Evolutionary conservation across 371 early-diverging fungal species (phyloP).

Genomic region (Zychaea mexicana): DNA sequence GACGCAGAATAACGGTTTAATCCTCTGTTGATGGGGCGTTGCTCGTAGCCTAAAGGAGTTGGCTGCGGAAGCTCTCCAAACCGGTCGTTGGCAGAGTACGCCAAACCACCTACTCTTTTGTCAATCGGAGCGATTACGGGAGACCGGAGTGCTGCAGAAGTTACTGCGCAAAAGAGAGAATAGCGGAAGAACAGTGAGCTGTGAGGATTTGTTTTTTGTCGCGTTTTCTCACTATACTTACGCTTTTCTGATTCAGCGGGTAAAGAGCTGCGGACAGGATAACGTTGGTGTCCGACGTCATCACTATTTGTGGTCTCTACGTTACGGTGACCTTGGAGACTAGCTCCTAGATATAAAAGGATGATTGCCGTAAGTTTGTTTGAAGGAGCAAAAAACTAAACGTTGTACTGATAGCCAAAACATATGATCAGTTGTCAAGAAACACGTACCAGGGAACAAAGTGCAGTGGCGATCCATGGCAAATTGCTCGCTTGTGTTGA

Average conservation of each 20-base stretch:
- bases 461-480: no score
- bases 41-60: background rate
- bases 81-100: background rate
- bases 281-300: background rate
- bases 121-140: background rate
- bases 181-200: background rate
- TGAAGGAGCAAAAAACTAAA: no score
- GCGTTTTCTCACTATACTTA: background rate
- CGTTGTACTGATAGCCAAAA: no score
- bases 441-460: no score
- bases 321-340: background rate
- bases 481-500: no score
- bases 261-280: background rate
- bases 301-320: background rate
- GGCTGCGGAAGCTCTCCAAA: background rate
- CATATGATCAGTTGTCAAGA: no score
- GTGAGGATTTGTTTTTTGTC: background rate
- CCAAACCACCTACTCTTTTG: background rate
- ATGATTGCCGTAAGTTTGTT: no score
- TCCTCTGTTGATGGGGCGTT: no score
- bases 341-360: no score
- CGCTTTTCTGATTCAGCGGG: background rate
- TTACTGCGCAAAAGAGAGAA: background rate
- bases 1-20: no score
- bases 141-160: background rate